Base-by-base conservation (phyloP, 129 eudicot species). In the Pittosporum tobira region DNA sequence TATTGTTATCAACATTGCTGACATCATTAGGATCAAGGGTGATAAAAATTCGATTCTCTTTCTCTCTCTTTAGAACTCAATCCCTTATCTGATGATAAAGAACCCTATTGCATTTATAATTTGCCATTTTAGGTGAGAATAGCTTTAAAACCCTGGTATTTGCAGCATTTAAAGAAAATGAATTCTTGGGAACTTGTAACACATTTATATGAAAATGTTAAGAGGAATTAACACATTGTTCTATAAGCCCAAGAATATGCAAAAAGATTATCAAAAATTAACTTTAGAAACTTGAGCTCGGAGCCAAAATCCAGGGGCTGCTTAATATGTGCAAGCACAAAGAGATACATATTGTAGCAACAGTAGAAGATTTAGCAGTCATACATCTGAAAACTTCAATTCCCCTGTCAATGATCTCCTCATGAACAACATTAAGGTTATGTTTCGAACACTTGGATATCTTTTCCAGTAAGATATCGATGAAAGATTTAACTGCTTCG, bases 271-370 rank as follows among this genome's bases (percentile, higher is more conserved):
- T 4, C 12, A 27, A 16, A 45, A 55, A 53, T 1, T 7, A 29
- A 55, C n/a, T 55, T 6, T 10, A 61, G 6, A 18, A 65, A n/a
- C 55, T 73, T 60, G 76, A 22, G 67, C 68, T 48, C n/a, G 65
- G 67, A 67, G 78, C 72, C 83, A 90, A 69, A 73, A 77, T 68
- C 95, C 87, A 78, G 4, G 93, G 83, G 48, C 77, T 71, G 21
- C 57, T 68, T 38, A 85, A 36, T 54, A 93, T 43, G 51, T 87
- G 89, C 74, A 93, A 70, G 62, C 76, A 87, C 71, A 87, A 16
- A 3, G 96, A 76, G 38, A 93, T 67, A 25, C 88, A 87, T 16
- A 93, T 50, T 0, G 82, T 77, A 29, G 68, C 67, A 64, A 79
- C 67, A 28, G 82, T 52, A 51, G 88, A 79, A 52, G 88, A 81